Conservation (phyloP, 768 basidiomycete genomes). For the Thelephora ganbajun region DNA sequence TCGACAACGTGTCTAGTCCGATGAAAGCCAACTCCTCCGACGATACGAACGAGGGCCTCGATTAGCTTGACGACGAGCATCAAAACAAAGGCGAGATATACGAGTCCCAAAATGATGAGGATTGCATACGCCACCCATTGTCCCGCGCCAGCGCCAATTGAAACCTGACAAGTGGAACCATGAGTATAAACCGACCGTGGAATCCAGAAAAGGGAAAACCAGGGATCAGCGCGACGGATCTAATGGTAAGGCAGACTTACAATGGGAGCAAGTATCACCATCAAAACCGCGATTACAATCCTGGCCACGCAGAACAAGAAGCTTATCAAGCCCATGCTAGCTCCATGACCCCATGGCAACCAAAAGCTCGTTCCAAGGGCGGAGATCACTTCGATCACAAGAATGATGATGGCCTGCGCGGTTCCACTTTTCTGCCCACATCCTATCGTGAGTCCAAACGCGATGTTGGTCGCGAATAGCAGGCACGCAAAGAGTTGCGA, state of each 20-base stretch:
- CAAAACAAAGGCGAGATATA: slow-evolving; percentile 69
- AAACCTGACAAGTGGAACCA: slow-evolving; percentile 39
- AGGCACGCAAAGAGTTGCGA: slow-evolving; percentile 81
- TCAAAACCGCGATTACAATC: slow-evolving; percentile 78
- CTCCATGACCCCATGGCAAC: slow-evolving; percentile 94
- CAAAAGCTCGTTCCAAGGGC: slow-evolving; percentile 85
- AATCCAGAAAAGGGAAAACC: slow-evolving; percentile 4
- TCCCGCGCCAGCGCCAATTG: slow-evolving; percentile 63
- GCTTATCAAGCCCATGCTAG: slow-evolving; percentile 92
- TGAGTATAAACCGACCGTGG: slow-evolving; percentile 6
- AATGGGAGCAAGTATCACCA: slow-evolving; percentile 81
- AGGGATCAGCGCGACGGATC: not conserved
- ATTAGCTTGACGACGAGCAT: slow-evolving; percentile 78
- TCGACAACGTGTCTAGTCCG: slow-evolving; percentile 68
- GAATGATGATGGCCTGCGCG: slow-evolving; percentile 79
- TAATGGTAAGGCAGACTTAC: slow-evolving; percentile 33
- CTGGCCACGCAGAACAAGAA: slow-evolving; percentile 87
- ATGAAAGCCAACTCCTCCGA: slow-evolving; percentile 73
- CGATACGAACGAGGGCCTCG: slow-evolving; percentile 70
- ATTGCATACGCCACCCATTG: slow-evolving; percentile 95
- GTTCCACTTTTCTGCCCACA: slow-evolving; percentile 85
- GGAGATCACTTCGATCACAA: slow-evolving; percentile 77
- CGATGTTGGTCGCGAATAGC: slow-evolving; percentile 69
- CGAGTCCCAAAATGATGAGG: slow-evolving; percentile 66
- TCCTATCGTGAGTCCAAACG: slow-evolving; percentile 75